Conservation (phyloP, 1,139 yeast species). For the Pichia inconspicua region DNA sequence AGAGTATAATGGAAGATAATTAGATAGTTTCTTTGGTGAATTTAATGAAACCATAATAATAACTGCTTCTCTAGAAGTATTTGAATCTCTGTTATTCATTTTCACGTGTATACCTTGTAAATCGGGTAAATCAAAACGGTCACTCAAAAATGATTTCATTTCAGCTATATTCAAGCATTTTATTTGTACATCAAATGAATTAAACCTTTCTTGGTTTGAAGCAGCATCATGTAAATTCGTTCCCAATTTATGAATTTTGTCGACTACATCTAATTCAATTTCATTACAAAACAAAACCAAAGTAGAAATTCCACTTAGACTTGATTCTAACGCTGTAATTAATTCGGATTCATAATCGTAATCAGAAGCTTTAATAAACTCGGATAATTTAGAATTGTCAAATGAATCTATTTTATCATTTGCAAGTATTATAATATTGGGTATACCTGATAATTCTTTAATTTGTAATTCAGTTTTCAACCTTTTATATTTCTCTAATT, state of each 20-base stretch:
- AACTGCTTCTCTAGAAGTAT: background rate
- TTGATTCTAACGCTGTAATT: slow-evolving; percentile 3
- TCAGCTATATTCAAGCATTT: background rate
- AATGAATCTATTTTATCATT: background rate
- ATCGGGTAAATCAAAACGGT: background rate
- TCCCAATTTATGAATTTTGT: background rate
- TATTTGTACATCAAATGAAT: background rate
- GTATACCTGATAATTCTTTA: slow-evolving; percentile 11
- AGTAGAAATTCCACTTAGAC: slow-evolving; percentile 9
- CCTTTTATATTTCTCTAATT: slow-evolving; percentile 8
- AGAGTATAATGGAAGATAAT: background rate
- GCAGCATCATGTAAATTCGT: background rate
- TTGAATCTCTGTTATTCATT: slow-evolving; percentile 1
- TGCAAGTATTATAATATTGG: slow-evolving; percentile 3
- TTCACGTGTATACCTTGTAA: background rate
- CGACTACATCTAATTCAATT: background rate
- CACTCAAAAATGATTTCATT: background rate
- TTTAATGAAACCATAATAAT: background rate
- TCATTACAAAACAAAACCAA: background rate
- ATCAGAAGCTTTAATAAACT: slow-evolving; percentile 3
- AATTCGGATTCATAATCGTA: slow-evolving; percentile 11
- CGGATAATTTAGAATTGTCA: background rate
- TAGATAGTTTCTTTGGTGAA: background rate
- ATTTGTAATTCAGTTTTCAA: slow-evolving; percentile 13
- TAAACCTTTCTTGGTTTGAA: slow-evolving; percentile 1